A percentile compares a stretch with the other conserved stretches of the same genome.
Evolutionary conservation across 2,329 filamentous ascomycete species (phyloP).

Genomic region (Cyphellophora attinorum): DNA sequence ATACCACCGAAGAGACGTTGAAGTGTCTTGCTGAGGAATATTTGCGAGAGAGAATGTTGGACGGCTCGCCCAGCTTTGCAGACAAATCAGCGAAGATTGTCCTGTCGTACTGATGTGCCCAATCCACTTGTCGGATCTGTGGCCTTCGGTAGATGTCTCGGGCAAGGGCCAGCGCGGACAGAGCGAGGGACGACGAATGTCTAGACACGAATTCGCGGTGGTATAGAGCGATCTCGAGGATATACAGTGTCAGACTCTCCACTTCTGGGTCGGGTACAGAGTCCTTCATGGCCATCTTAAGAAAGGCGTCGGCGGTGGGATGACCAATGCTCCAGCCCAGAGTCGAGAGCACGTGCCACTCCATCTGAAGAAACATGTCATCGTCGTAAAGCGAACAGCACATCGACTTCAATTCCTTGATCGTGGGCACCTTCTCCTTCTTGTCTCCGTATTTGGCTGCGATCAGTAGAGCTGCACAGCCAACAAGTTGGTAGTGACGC

Average conservation of each 20-base stretch:
- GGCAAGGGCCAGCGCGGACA: conserved; percentile 75
- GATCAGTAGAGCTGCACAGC: conserved; percentile 89
- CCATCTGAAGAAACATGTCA: conserved; percentile 99
- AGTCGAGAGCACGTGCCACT: conserved; percentile 98
- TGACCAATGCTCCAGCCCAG: conserved; percentile 94
- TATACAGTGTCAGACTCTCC: conserved; percentile 89
- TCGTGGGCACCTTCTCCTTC: conserved; percentile 96
- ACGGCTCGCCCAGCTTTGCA: conserved; percentile 58
- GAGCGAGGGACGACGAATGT: conserved; percentile 80
- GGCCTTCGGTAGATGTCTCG: conserved; percentile 75
- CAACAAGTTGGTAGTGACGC: conserved; percentile 95
- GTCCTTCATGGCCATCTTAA: conserved; percentile 77
- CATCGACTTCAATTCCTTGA: conserved; percentile 96
- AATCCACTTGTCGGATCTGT: conserved; percentile 66
- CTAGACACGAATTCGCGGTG: conserved; percentile 95
- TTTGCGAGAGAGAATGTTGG: conserved; percentile 57
- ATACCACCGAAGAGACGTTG: conserved; percentile 53
- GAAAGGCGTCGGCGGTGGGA: conserved; percentile 89
- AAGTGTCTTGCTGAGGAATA: conserved; percentile 59
- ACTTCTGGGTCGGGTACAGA: conserved; percentile 69
- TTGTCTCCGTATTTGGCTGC: conserved; percentile 98
- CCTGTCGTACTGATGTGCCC: conserved; percentile 50
- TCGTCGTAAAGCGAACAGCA: conserved; percentile 97
- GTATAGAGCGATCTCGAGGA: conserved; percentile 90
- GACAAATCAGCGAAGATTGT: conserved; percentile 50